phyloP scores from a whole-genome alignment of 306 rosid species.

The Vigna angularis region DNA sequence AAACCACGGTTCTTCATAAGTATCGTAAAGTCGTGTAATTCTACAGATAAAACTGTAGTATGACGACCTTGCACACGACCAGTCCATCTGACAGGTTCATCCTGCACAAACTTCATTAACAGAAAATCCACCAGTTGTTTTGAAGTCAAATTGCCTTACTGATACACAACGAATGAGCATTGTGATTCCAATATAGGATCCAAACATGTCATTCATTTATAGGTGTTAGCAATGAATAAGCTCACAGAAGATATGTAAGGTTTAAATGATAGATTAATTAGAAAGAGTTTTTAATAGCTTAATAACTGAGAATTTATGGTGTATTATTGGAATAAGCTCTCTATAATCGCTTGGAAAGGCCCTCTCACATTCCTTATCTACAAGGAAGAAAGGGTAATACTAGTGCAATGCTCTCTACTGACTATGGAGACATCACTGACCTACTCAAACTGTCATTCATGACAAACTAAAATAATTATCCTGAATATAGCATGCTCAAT shows the following conservation, averaged over 20 bases:
- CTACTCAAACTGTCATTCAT: neutral
- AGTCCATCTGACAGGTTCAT: neutral
- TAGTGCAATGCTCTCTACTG: neutral
- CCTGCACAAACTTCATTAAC: neutral
- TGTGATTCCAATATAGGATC: neutral
- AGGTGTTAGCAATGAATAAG: neutral
- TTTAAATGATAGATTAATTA: neutral
- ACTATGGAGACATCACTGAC: neutral
- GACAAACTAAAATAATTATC: neutral
- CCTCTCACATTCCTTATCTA: neutral
- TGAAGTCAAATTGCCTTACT: neutral
- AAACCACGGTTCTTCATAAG: neutral
- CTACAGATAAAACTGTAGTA: neutral
- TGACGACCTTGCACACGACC: neutral
- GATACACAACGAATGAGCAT: neutral
- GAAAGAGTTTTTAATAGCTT: neutral
- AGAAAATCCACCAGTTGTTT: constrained; percentile 7
- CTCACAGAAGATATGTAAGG: neutral
- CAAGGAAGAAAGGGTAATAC: neutral
- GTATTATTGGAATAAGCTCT: neutral
- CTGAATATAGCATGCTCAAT: neutral
- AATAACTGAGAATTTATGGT: neutral
- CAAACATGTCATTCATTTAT: neutral
- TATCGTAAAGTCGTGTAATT: neutral
- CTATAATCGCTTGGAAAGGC: neutral